These are phyloP conservation scores for Podaxis pistillaris DNA, from an alignment of 768 basidiomycete species.

Conservation along the genomic window DNA sequence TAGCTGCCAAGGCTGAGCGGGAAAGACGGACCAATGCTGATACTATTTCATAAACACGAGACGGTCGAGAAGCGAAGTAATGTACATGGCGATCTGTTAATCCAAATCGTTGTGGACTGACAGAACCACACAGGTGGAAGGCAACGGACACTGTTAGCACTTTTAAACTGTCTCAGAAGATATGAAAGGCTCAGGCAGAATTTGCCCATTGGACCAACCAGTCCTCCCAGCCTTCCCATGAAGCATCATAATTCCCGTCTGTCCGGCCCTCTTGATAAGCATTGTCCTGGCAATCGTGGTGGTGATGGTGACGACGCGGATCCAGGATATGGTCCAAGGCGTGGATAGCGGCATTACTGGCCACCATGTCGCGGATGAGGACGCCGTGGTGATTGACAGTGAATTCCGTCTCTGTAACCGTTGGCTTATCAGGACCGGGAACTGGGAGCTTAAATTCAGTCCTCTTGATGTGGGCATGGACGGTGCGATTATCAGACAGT, in stretches of 20 bases:
- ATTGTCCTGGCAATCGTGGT: slow-evolving; percentile 7
- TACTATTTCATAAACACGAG: slow-evolving; percentile 24
- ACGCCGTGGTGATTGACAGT: slow-evolving; percentile 39
- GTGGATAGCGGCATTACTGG: slow-evolving; percentile 60
- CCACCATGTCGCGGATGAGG: slow-evolving; percentile 43
- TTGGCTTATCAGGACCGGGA: slow-evolving; percentile 28
- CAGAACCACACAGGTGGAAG: not conserved
- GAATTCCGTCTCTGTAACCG: slow-evolving; percentile 33
- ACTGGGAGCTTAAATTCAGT: slow-evolving; percentile 37
- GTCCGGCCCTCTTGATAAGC: not conserved
- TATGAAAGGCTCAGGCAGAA: not conserved
- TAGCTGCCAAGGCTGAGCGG: slow-evolving; percentile 29
- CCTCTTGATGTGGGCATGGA: slow-evolving; percentile 48
- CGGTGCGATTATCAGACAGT: slow-evolving; percentile 38
- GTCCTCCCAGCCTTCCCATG: slow-evolving; percentile 44
- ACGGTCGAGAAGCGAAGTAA: not conserved
- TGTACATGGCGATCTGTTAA: not conserved
- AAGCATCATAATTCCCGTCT: slow-evolving; percentile 13
- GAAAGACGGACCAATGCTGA: not conserved
- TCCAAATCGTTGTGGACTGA: not conserved
- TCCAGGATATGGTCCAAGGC: slow-evolving; percentile 40
- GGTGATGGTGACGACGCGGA: slow-evolving; percentile 28
- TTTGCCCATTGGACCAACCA: slow-evolving; percentile 50
- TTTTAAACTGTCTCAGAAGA: not conserved
- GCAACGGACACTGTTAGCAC: not conserved